Evolutionary conservation across 805 yeast genomes (phyloP), one percentile per base, ranked within the genome.

Genomic region (Maudiozyma serrabonitensis): DNA sequence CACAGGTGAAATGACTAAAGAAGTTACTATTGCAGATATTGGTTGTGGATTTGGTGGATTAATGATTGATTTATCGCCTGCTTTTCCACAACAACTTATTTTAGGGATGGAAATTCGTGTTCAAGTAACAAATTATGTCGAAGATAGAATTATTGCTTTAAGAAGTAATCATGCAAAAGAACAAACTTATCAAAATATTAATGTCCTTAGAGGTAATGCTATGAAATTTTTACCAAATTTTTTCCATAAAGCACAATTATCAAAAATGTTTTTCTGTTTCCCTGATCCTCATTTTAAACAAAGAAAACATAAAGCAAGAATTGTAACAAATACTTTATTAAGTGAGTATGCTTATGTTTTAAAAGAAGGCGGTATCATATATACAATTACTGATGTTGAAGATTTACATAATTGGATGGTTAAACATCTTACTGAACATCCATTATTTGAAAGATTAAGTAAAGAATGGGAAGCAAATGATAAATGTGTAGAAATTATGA

Each of bases 211-310:
- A 65, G 98, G 95, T 18, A 93, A 93, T 63, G 93, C 98, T 35
- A 93, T 93, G 99, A 93, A 93, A 68, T 93, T 93, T 62, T 70
- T 89, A 54, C 98, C 99, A 21, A 93, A 93, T 66, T 93, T 93
- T 67, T 93, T 93, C 70, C 72, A 75, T 50, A 84, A 84, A 66
- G 81, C 81, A 6, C 97, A 89, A 64, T 71, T 90, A 46, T 79
- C 83, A 34, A 93, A 91, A 73, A 87, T 93, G 78, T 93, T 93
- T 71, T 93, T 93, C 72, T 93, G 99, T 67, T 93, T 93, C 77
- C 99, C 99, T n/a, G 99, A 93, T 68, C 99, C 99, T 7, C 99
- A 93, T 68, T 93, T 93, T 75, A 93, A 93, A 66, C 95, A 88
- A 68, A 77, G 98, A 63, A 93, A 93, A 65, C 99, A 93, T 70